A percentile compares a stretch with the other conserved stretches of the same genome.
These are phyloP conservation scores for Neurospora sp. DNA, from an alignment of 2,329 filamentous ascomycete species.

Conservation along the genomic window DNA sequence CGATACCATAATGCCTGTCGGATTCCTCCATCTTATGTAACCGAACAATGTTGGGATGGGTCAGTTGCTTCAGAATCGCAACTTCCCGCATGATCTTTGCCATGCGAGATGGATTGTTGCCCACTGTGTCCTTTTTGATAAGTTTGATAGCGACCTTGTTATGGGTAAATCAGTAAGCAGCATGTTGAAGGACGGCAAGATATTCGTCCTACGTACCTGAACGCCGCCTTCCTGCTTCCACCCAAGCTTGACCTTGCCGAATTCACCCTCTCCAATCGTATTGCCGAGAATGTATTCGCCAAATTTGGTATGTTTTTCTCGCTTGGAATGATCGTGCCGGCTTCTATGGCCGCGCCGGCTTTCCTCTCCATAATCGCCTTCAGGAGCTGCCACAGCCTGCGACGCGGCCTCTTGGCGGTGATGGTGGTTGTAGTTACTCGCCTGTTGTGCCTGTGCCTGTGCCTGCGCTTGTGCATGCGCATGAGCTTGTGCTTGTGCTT, in stretches of 20 bases:
- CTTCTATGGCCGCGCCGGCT: constrained; percentile 41
- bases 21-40: constrained; percentile 99
- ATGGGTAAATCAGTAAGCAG: not conserved
- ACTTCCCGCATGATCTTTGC: constrained; percentile 98
- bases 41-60: constrained; percentile 93
- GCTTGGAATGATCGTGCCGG: constrained; percentile 48
- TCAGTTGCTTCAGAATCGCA: constrained; percentile 71
- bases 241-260: constrained; percentile 95
- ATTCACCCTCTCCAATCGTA: constrained; percentile 94
- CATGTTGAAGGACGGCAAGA: not conserved
- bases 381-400: constrained; percentile 34
- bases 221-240: constrained; percentile 95
- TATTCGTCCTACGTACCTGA: constrained; percentile 39
- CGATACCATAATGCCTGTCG: constrained; percentile 93
- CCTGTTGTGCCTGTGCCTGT: not conserved
- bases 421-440: constrained; percentile 13
- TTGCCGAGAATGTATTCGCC: constrained; percentile 94
- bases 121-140: constrained; percentile 84
- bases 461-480: not conserved
- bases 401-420: constrained; percentile 36
- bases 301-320: constrained; percentile 75
- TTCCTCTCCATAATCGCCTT: constrained; percentile 30
- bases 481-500: constrained; percentile 37
- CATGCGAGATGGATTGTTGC: constrained; percentile 76
- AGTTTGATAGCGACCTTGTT: constrained; percentile 87